These are phyloP conservation scores for Pythium aphanidermatum DNA, from an alignment of 352 stramenopile species.

Conservation along the genomic window DNA sequence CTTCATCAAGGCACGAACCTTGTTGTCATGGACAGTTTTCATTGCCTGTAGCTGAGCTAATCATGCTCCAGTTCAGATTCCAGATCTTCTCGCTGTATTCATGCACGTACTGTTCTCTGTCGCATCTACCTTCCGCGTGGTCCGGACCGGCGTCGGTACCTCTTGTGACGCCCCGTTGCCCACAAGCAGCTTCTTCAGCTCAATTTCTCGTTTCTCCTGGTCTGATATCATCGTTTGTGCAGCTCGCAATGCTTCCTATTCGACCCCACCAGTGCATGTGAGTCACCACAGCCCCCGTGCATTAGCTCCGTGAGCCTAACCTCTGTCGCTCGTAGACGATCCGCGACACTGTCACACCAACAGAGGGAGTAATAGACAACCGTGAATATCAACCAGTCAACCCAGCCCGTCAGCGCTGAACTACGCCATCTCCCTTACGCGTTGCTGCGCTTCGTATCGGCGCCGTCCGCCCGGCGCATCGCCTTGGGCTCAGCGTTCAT, in stretches of 20 bases:
- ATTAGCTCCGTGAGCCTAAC: too few relatives aligned
- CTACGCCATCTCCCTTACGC: too few relatives aligned
- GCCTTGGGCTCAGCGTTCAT: too few relatives aligned
- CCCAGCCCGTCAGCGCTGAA: too few relatives aligned
- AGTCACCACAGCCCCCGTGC: too few relatives aligned
- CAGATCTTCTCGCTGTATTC: too few relatives aligned
- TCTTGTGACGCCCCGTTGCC: slow-evolving; percentile 32
- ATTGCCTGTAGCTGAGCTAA: slow-evolving; percentile 61
- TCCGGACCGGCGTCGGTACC: neutral
- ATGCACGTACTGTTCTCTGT: too few relatives aligned
- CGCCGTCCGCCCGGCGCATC: too few relatives aligned
- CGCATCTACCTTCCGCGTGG: too few relatives aligned
- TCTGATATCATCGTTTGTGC: slow-evolving; percentile 53
- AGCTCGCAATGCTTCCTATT: slow-evolving; percentile 39
- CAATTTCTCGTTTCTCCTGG: slow-evolving; percentile 55
- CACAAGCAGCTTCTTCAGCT: slow-evolving; percentile 46
- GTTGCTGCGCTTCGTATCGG: too few relatives aligned
- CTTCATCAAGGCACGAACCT: slow-evolving; percentile 82
- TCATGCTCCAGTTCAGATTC: neutral
- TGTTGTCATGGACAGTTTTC: slow-evolving; percentile 61
- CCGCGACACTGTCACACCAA: slow-evolving; percentile 30
- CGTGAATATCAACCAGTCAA: too few relatives aligned
- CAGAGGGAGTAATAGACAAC: too few relatives aligned
- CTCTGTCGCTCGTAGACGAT: slow-evolving; percentile 48
- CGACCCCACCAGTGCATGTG: neutral